Base-by-base conservation (phyloP, 106 monocot genomes). In the Dendrobium huoshanense region DNA sequence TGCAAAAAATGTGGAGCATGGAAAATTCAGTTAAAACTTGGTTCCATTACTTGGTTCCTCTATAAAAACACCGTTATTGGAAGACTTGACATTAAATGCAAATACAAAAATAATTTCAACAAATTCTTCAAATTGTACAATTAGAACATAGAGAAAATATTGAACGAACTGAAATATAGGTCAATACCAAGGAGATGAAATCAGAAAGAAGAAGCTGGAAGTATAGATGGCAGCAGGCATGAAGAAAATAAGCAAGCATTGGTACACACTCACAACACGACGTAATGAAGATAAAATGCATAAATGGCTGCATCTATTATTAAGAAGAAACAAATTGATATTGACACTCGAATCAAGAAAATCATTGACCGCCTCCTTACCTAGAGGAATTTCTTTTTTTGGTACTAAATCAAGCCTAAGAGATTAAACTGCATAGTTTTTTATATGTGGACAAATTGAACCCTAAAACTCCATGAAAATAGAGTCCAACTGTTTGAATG, bases 1-100 rank as follows among this genome's bases (percentile, higher is more conserved):
- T 99, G 88, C 67, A 81, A 89, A 75, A 80, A 78, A 79, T 77
- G 77, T 24, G 55, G 13, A 83, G 61, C 77, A 72, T 75, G 29
- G 10, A 55, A 55, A 54, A 78, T 58, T 24, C 19, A 41, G 59
- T 37, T 33, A 51, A 51, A 79, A 41, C 58, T 43, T 37, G 70
- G 37, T 31, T 74, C 43, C 74, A 72, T 40, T 3, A 33, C 11
- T 74, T 37, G 37, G 43, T 43, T 74, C 74, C 74, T 11, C 43
- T 42, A 74, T 44, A 74, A 43, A 72, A 42, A 20, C 25, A 44
- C 41, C 20, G 44, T 44, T 2, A 8, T 74, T 44, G 4, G 74
- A 74, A 20, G 43, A 44, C n/a, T 74, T 6, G 10, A 20, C 61
- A 61, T 24, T 24, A 8, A 61, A n/a, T 61, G 8, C 19, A 61